These are phyloP conservation scores for Hibiscus tridactylites DNA, from an alignment of 345 rosid species.

Conservation along the genomic window DNA sequence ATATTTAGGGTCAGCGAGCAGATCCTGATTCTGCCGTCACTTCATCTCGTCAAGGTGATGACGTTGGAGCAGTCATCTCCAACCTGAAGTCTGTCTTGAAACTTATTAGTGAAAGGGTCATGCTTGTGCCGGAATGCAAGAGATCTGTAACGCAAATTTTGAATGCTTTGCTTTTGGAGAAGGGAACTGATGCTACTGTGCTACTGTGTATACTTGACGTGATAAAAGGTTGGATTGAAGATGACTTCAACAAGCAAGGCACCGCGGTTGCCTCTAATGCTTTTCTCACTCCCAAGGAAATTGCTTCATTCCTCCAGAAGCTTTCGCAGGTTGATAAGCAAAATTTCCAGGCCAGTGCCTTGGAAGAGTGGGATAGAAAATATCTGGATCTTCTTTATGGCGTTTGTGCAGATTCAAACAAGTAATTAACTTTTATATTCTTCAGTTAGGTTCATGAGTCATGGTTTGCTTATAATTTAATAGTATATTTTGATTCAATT, in stretches of 20 bases:
- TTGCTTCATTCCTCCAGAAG: slow-evolving; percentile 73
- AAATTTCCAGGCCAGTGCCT: slow-evolving; percentile 50
- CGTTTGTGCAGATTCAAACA: slow-evolving; percentile 77
- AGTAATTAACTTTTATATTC: slow-evolving; percentile 35
- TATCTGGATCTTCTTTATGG: slow-evolving; percentile 90
- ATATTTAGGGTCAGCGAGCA: slow-evolving; percentile 65
- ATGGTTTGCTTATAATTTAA: slow-evolving; percentile 8
- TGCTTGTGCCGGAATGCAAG: slow-evolving; percentile 86
- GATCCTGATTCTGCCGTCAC: slow-evolving; percentile 89
- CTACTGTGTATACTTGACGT: slow-evolving; percentile 89
- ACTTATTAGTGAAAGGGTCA: slow-evolving; percentile 79
- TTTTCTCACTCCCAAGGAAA: slow-evolving; percentile 69
- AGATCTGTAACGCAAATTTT: slow-evolving; percentile 62
- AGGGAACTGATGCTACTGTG: slow-evolving; percentile 85
- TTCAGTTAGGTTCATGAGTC: slow-evolving; percentile 10
- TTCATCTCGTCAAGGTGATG: slow-evolving; percentile 85
- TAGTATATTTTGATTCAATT: slow-evolving; percentile 22
- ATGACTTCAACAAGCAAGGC: slow-evolving; percentile 63
- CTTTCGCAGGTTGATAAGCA: slow-evolving; percentile 92
- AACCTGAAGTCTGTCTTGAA: slow-evolving; percentile 75
- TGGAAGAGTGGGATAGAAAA: slow-evolving; percentile 92
- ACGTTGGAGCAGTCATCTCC: slow-evolving; percentile 68
- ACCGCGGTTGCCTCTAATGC: slow-evolving; percentile 37
- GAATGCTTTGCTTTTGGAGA: slow-evolving; percentile 82
- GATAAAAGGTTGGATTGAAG: slow-evolving; percentile 86